A percentile compares a stretch with the other conserved stretches of the same genome.
Conservation (phyloP, 1,139 yeast genomes). For the Meyerozyma sp. region DNA sequence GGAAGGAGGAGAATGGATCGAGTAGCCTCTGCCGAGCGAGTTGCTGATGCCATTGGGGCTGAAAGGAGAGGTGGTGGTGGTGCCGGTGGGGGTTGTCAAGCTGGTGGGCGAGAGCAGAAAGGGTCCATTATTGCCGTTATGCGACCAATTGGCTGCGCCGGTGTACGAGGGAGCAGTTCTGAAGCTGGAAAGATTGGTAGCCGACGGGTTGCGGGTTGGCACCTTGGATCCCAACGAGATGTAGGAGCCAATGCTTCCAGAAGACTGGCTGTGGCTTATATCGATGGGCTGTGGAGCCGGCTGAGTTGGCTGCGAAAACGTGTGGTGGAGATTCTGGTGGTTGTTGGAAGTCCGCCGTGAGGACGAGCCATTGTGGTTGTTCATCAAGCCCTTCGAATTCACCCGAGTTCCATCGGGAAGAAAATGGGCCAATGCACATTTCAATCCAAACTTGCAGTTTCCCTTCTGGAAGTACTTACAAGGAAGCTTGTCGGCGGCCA, state of each 20-base stretch:
- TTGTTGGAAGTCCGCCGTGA: background rate
- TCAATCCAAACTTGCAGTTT: constrained; percentile 87
- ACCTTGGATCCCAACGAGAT: background rate
- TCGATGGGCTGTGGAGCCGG: constrained; percentile 1
- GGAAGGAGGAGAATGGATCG: constrained; percentile 6
- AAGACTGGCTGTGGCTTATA: background rate
- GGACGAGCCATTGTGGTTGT: background rate
- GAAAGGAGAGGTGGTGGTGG: background rate
- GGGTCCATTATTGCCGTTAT: background rate
- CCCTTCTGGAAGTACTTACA: constrained; percentile 95
- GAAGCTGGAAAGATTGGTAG: background rate
- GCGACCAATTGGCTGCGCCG: constrained; percentile 1
- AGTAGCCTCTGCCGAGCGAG: background rate
- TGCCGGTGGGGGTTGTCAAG: background rate
- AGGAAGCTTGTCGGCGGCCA: constrained; percentile 61
- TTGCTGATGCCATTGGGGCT: background rate
- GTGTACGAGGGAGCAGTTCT: background rate
- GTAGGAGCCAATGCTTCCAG: background rate
- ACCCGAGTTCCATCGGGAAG: constrained; percentile 85
- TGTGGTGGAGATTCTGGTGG: background rate
- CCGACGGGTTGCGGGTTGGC: background rate
- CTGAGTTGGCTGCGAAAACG: background rate
- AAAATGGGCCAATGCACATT: constrained; percentile 90
- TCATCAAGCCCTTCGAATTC: constrained; percentile 37
- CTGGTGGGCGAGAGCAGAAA: background rate